phyloP scores from a whole-genome alignment of 352 stramenopile genomes.

The Pythium graminicola region DNA sequence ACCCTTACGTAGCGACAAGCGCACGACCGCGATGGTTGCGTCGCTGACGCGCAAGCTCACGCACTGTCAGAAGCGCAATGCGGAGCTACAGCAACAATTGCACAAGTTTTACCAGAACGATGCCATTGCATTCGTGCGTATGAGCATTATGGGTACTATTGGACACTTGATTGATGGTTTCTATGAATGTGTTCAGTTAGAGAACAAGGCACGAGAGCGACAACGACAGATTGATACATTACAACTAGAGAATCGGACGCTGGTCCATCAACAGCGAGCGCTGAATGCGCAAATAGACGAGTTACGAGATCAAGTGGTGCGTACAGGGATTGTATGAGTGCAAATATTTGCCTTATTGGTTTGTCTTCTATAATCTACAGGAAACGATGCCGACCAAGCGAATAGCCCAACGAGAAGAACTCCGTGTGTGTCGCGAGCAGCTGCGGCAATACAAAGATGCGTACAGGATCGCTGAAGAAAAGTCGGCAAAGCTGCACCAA shows the following conservation, averaged over 20 bases:
- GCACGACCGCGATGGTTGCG: slow-evolving; percentile 1
- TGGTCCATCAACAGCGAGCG: slow-evolving; percentile 47
- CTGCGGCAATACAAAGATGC: slow-evolving; percentile 54
- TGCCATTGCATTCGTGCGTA: slow-evolving; percentile 36
- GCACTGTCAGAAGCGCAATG: slow-evolving; percentile 38
- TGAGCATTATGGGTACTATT: too few species aligned
- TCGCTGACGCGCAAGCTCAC: slow-evolving; percentile 35
- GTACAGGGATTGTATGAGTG: neutral
- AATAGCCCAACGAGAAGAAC: slow-evolving; percentile 45
- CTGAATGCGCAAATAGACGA: slow-evolving; percentile 58
- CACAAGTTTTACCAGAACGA: slow-evolving; percentile 48
- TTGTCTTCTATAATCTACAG: slow-evolving; percentile 16
- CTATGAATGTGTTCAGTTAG: too few species aligned
- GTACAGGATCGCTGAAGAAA: slow-evolving; percentile 42
- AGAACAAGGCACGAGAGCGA: slow-evolving; percentile 63
- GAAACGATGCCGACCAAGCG: slow-evolving; percentile 46
- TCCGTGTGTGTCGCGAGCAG: slow-evolving; percentile 55
- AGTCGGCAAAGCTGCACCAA: slow-evolving; percentile 38
- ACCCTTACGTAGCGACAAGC: slow-evolving; percentile 1
- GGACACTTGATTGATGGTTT: too few species aligned
- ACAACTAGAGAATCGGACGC: slow-evolving; percentile 43
- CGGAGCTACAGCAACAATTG: slow-evolving; percentile 40
- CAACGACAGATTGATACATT: slow-evolving; percentile 56
- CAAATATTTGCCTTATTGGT: neutral
- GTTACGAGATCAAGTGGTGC: slow-evolving; percentile 45